Evolutionary conservation across 805 yeast genomes (phyloP).

Genomic region (Barnettozyma botsteinii): DNA sequence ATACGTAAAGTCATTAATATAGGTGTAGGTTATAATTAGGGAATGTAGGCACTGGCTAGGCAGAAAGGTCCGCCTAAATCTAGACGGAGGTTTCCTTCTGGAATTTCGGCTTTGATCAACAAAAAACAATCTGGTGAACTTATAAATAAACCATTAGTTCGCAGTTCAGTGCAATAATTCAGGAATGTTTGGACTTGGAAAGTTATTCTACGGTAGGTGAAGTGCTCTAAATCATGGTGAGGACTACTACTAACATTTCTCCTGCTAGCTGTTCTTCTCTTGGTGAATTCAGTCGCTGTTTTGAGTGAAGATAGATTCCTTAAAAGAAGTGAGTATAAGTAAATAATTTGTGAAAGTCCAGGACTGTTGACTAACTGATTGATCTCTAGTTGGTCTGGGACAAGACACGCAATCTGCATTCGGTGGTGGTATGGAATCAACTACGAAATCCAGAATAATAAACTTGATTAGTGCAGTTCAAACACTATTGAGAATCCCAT

Average conservation of each 20-base stretch:
- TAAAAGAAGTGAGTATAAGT: conserved; percentile 44
- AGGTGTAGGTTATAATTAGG: conserved; percentile 1
- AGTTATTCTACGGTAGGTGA: conserved; percentile 41
- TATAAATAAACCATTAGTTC: not conserved
- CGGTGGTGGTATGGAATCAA: conserved; percentile 37
- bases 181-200: conserved; percentile 55
- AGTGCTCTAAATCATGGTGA: not conserved
- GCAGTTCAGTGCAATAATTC: not conserved
- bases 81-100: too few relatives aligned
- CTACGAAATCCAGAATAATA: conserved; percentile 54
- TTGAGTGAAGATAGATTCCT: conserved; percentile 76
- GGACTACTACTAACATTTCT: conserved; percentile 4
- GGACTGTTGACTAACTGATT: not conserved
- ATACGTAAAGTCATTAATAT: conserved; percentile 8
- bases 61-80: not conserved
- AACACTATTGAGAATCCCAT: conserved; percentile 69
- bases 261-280: conserved; percentile 36
- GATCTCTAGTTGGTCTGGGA: conserved; percentile 38
- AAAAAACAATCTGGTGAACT: too few relatives aligned
- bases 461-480: conserved; percentile 68
- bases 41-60: too few relatives aligned
- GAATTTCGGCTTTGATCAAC: too few relatives aligned
- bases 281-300: conserved; percentile 71
- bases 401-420: conserved; percentile 36
- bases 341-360: not conserved